phyloP scores from a whole-genome alignment of 2,329 filamentous ascomycete genomes.

The Juglanconis juglandina region DNA sequence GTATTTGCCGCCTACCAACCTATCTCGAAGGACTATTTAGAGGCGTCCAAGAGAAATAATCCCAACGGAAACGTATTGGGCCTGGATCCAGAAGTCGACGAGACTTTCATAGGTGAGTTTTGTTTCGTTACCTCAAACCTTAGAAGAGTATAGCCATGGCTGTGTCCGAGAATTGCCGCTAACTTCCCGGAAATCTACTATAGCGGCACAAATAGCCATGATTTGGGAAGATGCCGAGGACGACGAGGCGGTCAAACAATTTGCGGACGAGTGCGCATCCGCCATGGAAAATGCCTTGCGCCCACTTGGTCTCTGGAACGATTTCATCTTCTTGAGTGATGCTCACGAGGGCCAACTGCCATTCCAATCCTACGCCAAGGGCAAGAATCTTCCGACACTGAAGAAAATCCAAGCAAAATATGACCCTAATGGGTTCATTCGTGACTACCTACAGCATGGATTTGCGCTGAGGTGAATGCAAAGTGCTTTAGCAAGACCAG shows the following conservation, averaged over 20 bases:
- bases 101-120: conserved; percentile 1
- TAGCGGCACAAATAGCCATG: background rate
- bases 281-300: background rate
- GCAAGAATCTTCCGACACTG: background rate
- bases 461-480: background rate
- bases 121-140: no score
- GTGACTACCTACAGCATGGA: background rate
- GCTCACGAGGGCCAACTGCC: background rate
- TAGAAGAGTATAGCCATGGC: no score
- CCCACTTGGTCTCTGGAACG: background rate
- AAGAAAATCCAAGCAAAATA: background rate
- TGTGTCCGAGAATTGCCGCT: background rate
- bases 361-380: background rate
- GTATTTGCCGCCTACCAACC: background rate
- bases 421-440: background rate
- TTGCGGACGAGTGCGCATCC: background rate
- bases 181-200: background rate
- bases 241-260: background rate
- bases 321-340: conserved; percentile 1
- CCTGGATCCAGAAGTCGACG: background rate
- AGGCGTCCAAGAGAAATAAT: background rate
- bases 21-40: background rate
- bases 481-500: no score
- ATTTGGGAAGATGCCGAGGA: background rate
- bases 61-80: background rate